These are phyloP conservation scores for Flaveria brownii DNA, from an alignment of 129 eudicot species.

Conservation along the genomic window DNA sequence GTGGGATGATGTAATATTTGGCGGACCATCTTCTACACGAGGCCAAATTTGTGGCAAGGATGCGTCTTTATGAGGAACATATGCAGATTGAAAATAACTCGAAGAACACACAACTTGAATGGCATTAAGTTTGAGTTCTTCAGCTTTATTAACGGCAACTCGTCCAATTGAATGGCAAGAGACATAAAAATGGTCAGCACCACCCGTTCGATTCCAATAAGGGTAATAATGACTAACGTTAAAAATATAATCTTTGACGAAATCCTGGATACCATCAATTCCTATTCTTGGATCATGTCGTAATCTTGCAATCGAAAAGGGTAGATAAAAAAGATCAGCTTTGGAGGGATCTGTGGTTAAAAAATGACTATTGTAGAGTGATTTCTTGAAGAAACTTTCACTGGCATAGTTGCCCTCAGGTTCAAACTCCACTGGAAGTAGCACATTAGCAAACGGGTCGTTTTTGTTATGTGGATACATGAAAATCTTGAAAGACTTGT, in stretches of 20 bases:
- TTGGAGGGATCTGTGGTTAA: slow-evolving; percentile 69
- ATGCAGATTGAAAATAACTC: slow-evolving; percentile 60
- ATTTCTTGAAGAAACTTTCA: slow-evolving; percentile 89
- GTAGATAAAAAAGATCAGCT: slow-evolving; percentile 82
- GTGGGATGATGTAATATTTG: slow-evolving; percentile 38
- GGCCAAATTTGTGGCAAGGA: slow-evolving; percentile 96
- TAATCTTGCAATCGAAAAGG: slow-evolving; percentile 83
- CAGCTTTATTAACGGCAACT: slow-evolving; percentile 66
- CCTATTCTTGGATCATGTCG: slow-evolving; percentile 81
- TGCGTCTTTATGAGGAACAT: slow-evolving; percentile 87
- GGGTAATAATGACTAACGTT: slow-evolving; percentile 67
- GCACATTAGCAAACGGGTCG: slow-evolving; percentile 81
- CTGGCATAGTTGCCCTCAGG: slow-evolving; percentile 97
- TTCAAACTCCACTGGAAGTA: slow-evolving; percentile 62
- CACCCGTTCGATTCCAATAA: slow-evolving; percentile 79
- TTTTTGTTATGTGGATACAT: slow-evolving; percentile 66
- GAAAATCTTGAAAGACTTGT: slow-evolving; percentile 59
- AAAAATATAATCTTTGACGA: slow-evolving; percentile 55
- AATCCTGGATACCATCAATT: slow-evolving; percentile 69
- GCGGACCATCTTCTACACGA: slow-evolving; percentile 50
- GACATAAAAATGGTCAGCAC: slow-evolving; percentile 89
- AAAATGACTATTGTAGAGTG: slow-evolving; percentile 65
- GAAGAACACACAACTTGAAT: slow-evolving; percentile 94
- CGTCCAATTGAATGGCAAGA: slow-evolving; percentile 89
- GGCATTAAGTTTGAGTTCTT: slow-evolving; percentile 62